These are phyloP conservation scores for Elaphomyces granulatus DNA, from an alignment of 495 filamentous ascomycete species.

Conservation along the genomic window DNA sequence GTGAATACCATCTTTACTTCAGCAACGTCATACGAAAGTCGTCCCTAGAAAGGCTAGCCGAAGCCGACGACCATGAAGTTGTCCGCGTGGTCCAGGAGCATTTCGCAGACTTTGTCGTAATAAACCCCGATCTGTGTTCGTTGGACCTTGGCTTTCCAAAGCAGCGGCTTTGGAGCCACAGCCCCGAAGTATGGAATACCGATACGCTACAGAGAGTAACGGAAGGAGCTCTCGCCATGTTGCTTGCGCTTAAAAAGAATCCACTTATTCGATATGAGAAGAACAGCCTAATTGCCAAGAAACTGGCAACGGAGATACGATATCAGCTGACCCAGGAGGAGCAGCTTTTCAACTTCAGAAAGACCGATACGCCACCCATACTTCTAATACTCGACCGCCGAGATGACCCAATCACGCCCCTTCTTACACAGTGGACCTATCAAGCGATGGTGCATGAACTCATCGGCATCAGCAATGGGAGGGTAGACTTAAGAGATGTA, in stretches of 20 bases:
- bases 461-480: slow-evolving; percentile 82
- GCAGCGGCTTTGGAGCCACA: slow-evolving; percentile 58
- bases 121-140: slow-evolving; percentile 89
- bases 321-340: slow-evolving; percentile 94
- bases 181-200: slow-evolving; percentile 77
- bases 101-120: slow-evolving; percentile 86
- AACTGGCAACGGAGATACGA: slow-evolving; percentile 79
- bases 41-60: slow-evolving; percentile 81
- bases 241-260: slow-evolving; percentile 88
- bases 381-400: slow-evolving; percentile 80
- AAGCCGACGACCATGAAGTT: slow-evolving; percentile 97
- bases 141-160: slow-evolving; percentile 60
- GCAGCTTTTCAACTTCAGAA: slow-evolving; percentile 92
- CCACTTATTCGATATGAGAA: slow-evolving; percentile 89
- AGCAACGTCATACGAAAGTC: slow-evolving; percentile 97
- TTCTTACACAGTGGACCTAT: slow-evolving; percentile 97
- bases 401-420: slow-evolving; percentile 90
- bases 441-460: slow-evolving; percentile 98
- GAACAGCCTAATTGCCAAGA: slow-evolving; percentile 80
- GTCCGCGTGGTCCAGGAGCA: slow-evolving; percentile 86
- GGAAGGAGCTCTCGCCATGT: slow-evolving; percentile 68
- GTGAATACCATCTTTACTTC: slow-evolving; percentile 94
- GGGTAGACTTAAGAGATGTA: slow-evolving; percentile 73
- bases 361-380: slow-evolving; percentile 87
- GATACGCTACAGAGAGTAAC: slow-evolving; percentile 72